Conservation (phyloP, 2,329 filamentous ascomycete species). For the Colletotrichum truncatum region DNA sequence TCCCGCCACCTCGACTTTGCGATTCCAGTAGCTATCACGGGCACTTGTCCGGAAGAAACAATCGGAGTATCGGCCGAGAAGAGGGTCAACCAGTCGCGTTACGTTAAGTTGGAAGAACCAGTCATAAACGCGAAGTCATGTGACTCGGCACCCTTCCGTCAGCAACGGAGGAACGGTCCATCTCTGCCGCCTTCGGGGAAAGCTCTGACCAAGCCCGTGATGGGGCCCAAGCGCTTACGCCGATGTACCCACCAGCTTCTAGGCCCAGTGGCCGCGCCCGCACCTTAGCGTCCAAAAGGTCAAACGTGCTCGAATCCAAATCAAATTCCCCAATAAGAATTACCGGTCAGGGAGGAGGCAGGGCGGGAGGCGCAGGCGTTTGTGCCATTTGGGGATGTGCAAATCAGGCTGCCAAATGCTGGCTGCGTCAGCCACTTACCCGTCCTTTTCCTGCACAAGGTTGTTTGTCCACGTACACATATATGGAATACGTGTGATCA, state of each 20-base stretch:
- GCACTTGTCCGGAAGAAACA: background rate
- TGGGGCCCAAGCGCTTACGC: constrained; percentile 11
- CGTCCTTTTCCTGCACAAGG: background rate
- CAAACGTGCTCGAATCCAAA: constrained; percentile 6
- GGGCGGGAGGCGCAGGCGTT: background rate
- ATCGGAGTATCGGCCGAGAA: constrained; percentile 10
- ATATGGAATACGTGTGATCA: background rate
- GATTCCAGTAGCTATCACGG: background rate
- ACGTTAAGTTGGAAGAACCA: background rate
- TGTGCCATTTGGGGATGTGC: background rate
- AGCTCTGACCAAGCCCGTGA: constrained; percentile 11
- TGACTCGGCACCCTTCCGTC: background rate
- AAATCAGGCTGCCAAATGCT: background rate
- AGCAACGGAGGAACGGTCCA: background rate
- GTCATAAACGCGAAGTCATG: constrained; percentile 25
- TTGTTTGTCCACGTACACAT: background rate
- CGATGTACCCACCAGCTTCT: background rate
- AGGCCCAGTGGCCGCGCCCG: background rate
- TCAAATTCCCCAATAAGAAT: constrained; percentile 10
- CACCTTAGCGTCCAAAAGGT: constrained; percentile 1
- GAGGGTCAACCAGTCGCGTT: background rate
- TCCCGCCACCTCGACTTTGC: background rate
- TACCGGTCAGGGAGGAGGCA: background rate
- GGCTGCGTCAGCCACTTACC: constrained; percentile 13
- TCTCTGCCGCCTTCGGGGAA: background rate